Base-by-base conservation (phyloP, 495 filamentous ascomycete genomes). In the Cercophora sp. region DNA sequence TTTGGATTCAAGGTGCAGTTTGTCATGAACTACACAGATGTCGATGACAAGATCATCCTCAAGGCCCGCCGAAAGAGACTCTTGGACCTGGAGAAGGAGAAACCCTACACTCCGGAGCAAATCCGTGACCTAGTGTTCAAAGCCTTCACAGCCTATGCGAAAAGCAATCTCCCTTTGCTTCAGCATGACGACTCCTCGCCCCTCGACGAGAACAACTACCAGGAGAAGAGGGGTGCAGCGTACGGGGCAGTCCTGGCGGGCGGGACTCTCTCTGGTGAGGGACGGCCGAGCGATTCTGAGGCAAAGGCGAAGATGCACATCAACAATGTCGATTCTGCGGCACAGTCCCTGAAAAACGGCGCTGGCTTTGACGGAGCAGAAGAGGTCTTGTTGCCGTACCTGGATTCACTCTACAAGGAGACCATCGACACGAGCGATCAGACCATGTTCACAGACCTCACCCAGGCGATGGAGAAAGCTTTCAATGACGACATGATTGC, bases 241-340 rank as follows among this genome's bases (percentile, higher is more conserved):
- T 94, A 94, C 64, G 78, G 76, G 15, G 65, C 65, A 18, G 82
- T 91, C 2, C 60, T 91, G 16, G 73, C 78, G 6, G 80, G 79
- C 11, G 85, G 84, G 13, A 78, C 82, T 25, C 71, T 89, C 46
- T 67, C 78, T 1, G 83, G 84, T 0, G 76, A 82, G 46, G 78
- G 77, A 15, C 76, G 74, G 46, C 72, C 81, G 20, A 70, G 82
- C 6, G 88, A 94, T 55, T 78, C 79, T 39, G 82, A 86, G 51
- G 86, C 94, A 2, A 97, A 96, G 75, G 70, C 88, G 45, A 96
- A 94, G 64, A 96, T 96, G 91, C 90, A 96, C 59, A 80, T 96
- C 49, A 86, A 81, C 62, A 95, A 88, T 2, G 83, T 85, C 48
- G 72, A 77, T 16, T 74, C 81, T 1, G 84, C 87, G 1, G 77